phyloP scores from a whole-genome alignment of 139 green algal species.

The Chlamydomonas applanata region DNA sequence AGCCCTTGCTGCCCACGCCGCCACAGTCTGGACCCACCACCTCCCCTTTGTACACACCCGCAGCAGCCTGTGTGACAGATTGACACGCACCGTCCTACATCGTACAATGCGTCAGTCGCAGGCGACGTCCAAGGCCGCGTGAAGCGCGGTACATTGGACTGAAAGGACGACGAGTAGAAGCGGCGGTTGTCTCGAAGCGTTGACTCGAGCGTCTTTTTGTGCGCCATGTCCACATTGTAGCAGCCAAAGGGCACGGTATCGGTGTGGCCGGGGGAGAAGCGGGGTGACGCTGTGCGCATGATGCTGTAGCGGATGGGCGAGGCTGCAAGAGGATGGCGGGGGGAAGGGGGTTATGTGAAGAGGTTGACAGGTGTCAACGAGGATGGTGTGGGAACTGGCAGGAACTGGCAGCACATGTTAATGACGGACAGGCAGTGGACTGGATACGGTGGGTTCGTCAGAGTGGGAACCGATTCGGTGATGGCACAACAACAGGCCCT shows the following conservation, averaged over 20 bases:
- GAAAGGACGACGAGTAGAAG: conserved; percentile 19
- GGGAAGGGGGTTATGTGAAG: no score
- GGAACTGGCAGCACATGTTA: no score
- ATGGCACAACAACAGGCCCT: no score
- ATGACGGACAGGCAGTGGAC: no score
- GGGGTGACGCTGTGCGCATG: conserved; percentile 13
- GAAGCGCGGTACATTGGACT: conserved; percentile 17
- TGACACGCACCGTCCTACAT: conserved; percentile 16
- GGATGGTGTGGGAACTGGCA: no score
- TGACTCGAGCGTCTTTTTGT: not conserved
- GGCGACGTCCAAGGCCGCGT: conserved; percentile 22
- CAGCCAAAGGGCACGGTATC: conserved; percentile 17
- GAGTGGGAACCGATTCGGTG: no score
- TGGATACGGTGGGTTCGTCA: no score
- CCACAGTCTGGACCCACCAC: no score
- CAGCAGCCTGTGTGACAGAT: no score
- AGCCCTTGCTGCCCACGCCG: no score
- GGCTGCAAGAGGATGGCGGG: conserved; percentile 1
- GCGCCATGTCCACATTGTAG: conserved; percentile 19
- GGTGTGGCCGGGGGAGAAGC: not conserved
- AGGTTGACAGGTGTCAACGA: no score
- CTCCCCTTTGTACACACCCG: no score
- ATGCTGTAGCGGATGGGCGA: conserved; percentile 16
- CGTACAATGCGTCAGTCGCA: conserved; percentile 21
- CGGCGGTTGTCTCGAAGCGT: conserved; percentile 9